Percentiles rank a stretch among this genome's conserved stretches.
Evolutionary conservation across 495 filamentous ascomycete genomes (phyloP).

Genomic region (Penicillium soppii): DNA sequence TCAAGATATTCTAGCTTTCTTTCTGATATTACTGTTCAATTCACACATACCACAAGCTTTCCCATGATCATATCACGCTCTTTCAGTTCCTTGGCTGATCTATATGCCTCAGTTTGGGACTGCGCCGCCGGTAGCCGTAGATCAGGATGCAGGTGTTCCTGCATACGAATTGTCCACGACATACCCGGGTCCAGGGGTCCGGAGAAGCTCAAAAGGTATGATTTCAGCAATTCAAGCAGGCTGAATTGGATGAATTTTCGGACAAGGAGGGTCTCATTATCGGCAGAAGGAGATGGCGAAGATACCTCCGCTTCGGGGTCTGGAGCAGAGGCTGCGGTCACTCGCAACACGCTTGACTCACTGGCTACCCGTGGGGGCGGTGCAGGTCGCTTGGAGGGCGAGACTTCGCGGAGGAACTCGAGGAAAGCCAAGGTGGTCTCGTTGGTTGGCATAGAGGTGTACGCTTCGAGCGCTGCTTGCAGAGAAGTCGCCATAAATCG

Average conservation of each 20-base stretch:
- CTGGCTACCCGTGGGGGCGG: slow-evolving; percentile 69
- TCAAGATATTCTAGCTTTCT: not conserved
- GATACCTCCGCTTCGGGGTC: slow-evolving; percentile 75
- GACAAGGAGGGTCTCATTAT: slow-evolving; percentile 60
- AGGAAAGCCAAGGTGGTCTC: slow-evolving; percentile 73
- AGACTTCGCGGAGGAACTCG: slow-evolving; percentile 71
- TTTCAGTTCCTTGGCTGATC: slow-evolving; percentile 59
- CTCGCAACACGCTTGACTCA: slow-evolving; percentile 39
- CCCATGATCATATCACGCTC: slow-evolving; percentile 70
- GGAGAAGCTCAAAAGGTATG: slow-evolving; percentile 61
- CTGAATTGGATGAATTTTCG: slow-evolving; percentile 79
- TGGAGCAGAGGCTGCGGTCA: slow-evolving; percentile 58
- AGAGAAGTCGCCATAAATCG: slow-evolving; percentile 91
- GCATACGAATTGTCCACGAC: slow-evolving; percentile 72
- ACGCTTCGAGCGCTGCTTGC: slow-evolving; percentile 70
- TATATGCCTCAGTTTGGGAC: slow-evolving; percentile 62
- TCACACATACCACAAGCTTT: slow-evolving; percentile 66
- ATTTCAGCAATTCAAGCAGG: slow-evolving; percentile 78
- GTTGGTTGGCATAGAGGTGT: slow-evolving; percentile 53
- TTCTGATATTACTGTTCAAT: not conserved
- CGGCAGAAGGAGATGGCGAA: slow-evolving; percentile 46
- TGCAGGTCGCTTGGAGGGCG: slow-evolving; percentile 69
- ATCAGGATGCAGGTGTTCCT: slow-evolving; percentile 66
- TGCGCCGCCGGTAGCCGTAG: slow-evolving; percentile 33
- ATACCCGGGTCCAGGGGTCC: slow-evolving; percentile 64